Conservation (phyloP, 805 yeast species). For the Saturnispora sanitii region DNA sequence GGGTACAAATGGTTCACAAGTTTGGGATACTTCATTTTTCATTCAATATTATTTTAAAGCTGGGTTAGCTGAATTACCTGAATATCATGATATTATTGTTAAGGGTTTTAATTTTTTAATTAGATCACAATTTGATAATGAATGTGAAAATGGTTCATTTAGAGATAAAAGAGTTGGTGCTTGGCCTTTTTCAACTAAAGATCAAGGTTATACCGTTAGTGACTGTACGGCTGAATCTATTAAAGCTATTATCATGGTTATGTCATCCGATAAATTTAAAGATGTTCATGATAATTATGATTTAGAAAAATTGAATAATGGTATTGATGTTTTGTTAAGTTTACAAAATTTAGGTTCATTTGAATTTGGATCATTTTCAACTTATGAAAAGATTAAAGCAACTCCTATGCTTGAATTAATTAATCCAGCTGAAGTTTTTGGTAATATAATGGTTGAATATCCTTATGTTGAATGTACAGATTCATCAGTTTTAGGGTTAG, state of each 20-base stretch:
- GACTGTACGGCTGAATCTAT: conserved; percentile 96
- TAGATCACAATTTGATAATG: conserved; percentile 75
- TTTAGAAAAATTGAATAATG: conserved; percentile 46
- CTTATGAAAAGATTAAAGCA: conserved; percentile 82
- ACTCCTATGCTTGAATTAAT: conserved; percentile 64
- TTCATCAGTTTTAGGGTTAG: conserved; percentile 82
- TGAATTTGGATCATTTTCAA: conserved; percentile 85
- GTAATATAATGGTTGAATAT: conserved; percentile 96
- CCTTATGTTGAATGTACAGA: conserved; percentile 98
- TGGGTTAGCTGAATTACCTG: conserved; percentile 62
- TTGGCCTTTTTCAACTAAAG: conserved; percentile 94
- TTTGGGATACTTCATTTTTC: conserved; percentile 93
- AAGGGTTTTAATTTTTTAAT: conserved; percentile 62
- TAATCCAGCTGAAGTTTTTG: conserved; percentile 97
- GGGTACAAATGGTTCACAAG: conserved; percentile 98
- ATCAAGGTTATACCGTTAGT: conserved; percentile 92
- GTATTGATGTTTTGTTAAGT: conserved; percentile 64
- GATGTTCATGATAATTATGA: conserved; percentile 34
- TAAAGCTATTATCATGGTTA: conserved; percentile 89
- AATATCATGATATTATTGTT: conserved; percentile 54
- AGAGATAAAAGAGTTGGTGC: conserved; percentile 82
- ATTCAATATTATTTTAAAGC: conserved; percentile 74
- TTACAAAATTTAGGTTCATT: conserved; percentile 73
- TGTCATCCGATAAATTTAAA: conserved; percentile 44
- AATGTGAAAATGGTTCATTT: conserved; percentile 66